Conservation (phyloP, 2,329 filamentous ascomycete species). For the Hymenotorrendiella dingleyae region DNA sequence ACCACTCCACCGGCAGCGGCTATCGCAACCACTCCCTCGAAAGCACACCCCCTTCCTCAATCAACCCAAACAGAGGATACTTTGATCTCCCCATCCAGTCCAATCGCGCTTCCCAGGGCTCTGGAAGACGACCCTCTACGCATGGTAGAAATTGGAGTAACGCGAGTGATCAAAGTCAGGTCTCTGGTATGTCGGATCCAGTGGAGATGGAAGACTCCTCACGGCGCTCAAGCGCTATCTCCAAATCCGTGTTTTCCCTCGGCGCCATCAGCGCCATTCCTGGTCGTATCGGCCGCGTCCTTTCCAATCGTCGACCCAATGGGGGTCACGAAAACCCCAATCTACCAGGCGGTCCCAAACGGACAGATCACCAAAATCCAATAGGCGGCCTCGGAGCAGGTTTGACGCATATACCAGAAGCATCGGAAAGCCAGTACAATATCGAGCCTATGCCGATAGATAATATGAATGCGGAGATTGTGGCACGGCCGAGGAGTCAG, state of each 20-base stretch:
- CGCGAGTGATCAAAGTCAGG: constrained; percentile 16
- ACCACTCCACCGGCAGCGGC: constrained; percentile 10
- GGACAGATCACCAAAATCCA: not conserved
- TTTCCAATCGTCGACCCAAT: constrained; percentile 5
- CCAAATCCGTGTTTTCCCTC: constrained; percentile 11
- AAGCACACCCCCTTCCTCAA: constrained; percentile 12
- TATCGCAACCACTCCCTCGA: constrained; percentile 15
- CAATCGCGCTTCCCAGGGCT: constrained; percentile 13
- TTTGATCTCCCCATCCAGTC: constrained; percentile 16
- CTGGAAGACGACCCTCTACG: constrained; percentile 14
- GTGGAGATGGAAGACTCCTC: constrained; percentile 19
- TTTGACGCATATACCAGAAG: constrained; percentile 19
- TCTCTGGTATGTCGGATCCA: constrained; percentile 11
- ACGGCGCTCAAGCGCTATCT: constrained; percentile 8
- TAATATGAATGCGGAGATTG: too few species aligned
- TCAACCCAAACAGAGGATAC: constrained; percentile 15
- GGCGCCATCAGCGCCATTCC: too few species aligned
- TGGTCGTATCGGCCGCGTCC: constrained; percentile 28
- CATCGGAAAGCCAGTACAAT: constrained; percentile 16
- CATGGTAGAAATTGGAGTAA: constrained; percentile 23
- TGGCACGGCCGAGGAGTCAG: not conserved
- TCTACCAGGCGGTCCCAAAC: not conserved
- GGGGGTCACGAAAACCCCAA: not conserved
- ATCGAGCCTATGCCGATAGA: not conserved
- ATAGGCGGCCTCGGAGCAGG: constrained; percentile 1